Base-by-base conservation (phyloP, 148 eudicot species). In the Hydrangea macrophylla region DNA sequence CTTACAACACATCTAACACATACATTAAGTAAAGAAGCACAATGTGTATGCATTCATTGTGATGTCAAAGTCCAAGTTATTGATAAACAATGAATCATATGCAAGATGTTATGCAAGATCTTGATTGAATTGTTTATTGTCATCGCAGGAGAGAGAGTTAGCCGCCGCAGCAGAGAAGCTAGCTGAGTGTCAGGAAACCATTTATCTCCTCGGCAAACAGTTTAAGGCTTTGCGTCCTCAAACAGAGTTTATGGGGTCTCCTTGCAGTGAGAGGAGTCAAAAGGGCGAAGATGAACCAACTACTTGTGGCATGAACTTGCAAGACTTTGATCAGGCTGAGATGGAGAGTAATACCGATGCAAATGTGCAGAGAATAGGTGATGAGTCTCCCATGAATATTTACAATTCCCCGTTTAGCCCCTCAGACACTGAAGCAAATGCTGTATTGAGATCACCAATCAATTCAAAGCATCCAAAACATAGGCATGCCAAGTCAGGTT, bases 151-250 rank as follows among this genome's bases (percentile, higher is more conserved):
- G 64, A 86, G 71, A 35, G 97, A 94, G 54, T 45, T 94, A 58
- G 82, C 84, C 20, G 95, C 90, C 71, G 98, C 98, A 33, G 88
- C 96, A 65, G 96, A 87, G 81, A 85, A 84, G 89, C 81, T 92
- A 45, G 90, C 89, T 18, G 97, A 84, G 76, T 92, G 96, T 79
- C 97, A 92, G 73, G 96, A 92, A 70, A 92, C 90, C 67, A 89
- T 92, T 72, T 81, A 72, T 74, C 90, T 89, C 53, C 92, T 92
- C 7, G 89, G 96, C 37, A 89, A 85, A 74, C 92, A 89, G 66
- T 76, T 92, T 65, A 89, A 87, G 44, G 54, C 86, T 9, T 51
- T 92, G 59, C 89, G 84, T 54, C 98, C 98, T 27, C 86, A 84
- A 32, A 50, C 84, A 32, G 90, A 90, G 35, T 50, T 68, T 28